Base-by-base conservation (phyloP, 768 basidiomycete species). In the Pisolithus tinctorius region DNA sequence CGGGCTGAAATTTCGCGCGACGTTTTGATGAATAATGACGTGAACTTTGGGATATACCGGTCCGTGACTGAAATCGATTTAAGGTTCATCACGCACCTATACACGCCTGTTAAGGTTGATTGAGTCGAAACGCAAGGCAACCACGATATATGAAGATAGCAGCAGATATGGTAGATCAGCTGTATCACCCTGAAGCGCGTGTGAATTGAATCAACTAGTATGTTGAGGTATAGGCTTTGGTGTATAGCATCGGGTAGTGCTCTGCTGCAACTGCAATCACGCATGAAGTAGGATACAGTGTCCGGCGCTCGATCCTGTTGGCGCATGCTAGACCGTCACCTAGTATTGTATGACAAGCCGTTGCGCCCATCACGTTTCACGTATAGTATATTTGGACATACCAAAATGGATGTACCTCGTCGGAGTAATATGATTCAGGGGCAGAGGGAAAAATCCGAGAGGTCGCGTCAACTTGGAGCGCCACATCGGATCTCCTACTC, bases 21-120 rank as follows among this genome's bases (percentile, higher is more conserved):
- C 50, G 49, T 57, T 13, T 53, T 56, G 58, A 55, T 57, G 53
- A 56, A 65, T 64, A 56, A 65, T 64, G 62, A 66, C 62, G 64
- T 65, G 57, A 62, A 64, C 64, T 58, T 57, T 66, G 60, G 40
- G 53, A 48, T 17, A 47, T 36, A 49, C 39, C 55, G 54, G 57
- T 42, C 61, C 57, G 61, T 51, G 42, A 31, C 31, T 34, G 37
- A n/a, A 26, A 45, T 5, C n/a, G 16, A 34, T 36, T 17, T 40
- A 46, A 51, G 38, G 50, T 47, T 47, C 40, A 53, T 45, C 37
- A 53, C 39, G 36, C 34, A 48, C 44, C 53, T 47, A 37, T 42
- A 48, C 47, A 56, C 57, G 56, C 51, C 55, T 61, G 49, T 45
- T 36, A 11, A 42, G 13, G 42, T 23, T 45, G 44, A 14, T 43